Evolutionary conservation across 495 filamentous ascomycete genomes (phyloP).

Genomic region (Penicillium parvum): DNA sequence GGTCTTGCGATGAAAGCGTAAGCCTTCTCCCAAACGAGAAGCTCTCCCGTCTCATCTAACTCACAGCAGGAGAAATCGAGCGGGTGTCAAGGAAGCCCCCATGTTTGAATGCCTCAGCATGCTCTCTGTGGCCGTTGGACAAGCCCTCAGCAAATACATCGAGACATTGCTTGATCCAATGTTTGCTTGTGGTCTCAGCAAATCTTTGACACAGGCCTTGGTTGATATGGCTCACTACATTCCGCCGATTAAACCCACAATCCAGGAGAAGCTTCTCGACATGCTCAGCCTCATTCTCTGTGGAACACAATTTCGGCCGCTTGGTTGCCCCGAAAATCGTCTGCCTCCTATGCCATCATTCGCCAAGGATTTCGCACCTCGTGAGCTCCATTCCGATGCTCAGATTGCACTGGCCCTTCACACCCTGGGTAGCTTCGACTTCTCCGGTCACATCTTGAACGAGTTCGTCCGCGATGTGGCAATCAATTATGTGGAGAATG

Average conservation of each 20-base stretch:
- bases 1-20: slow-evolving; percentile 76
- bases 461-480: slow-evolving; percentile 98
- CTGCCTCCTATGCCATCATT: slow-evolving; percentile 66
- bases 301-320: slow-evolving; percentile 82
- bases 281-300: slow-evolving; percentile 92
- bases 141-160: slow-evolving; percentile 97
- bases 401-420: slow-evolving; percentile 90
- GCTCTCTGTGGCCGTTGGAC: slow-evolving; percentile 89
- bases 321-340: slow-evolving; percentile 79
- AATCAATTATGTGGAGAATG: slow-evolving; percentile 94
- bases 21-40: slow-evolving; percentile 25
- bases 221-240: slow-evolving; percentile 99
- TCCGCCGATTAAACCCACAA: slow-evolving; percentile 83
- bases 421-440: slow-evolving; percentile 95
- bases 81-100: slow-evolving; percentile 71
- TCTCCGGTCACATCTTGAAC: slow-evolving; percentile 88
- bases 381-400: slow-evolving; percentile 62
- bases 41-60: slow-evolving; percentile 17
- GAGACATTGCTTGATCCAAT: slow-evolving; percentile 92
- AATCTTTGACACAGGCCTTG: slow-evolving; percentile 87
- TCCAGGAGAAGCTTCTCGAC: slow-evolving; percentile 90
- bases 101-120: slow-evolving; percentile 98
- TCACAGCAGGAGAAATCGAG: slow-evolving; percentile 51
- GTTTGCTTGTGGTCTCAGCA: slow-evolving; percentile 90
- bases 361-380: slow-evolving; percentile 77